phyloP scores from a whole-genome alignment of 1,284 basidiomycete genomes.

The Moesziomyces antarcticus region DNA sequence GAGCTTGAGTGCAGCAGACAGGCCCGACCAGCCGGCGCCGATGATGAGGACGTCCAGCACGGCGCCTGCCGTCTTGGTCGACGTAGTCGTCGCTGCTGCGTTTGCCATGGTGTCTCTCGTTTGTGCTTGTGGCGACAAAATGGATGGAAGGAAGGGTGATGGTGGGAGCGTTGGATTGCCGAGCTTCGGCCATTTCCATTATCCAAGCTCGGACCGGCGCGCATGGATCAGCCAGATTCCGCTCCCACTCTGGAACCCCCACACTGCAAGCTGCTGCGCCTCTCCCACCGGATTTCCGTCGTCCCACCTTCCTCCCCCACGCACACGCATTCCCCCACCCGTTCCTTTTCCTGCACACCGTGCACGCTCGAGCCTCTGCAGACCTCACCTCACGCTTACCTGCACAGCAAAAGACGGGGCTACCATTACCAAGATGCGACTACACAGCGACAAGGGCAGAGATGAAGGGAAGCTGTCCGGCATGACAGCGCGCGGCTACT shows the following conservation, averaged over 20 bases:
- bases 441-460: no score
- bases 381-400: neutral
- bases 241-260: neutral
- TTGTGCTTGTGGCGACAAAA: neutral
- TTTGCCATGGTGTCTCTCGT: constrained; percentile 11
- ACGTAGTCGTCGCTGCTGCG: constrained; percentile 20
- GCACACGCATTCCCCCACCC: no score
- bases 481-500: constrained; percentile 1
- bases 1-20: constrained; percentile 70
- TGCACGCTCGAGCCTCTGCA: no score
- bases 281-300: no score
- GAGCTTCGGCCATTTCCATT: neutral
- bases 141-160: neutral
- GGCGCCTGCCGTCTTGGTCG: constrained; percentile 5
- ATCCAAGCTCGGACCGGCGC: neutral
- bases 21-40: constrained; percentile 71
- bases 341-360: no score
- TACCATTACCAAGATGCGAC: no score
- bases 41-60: constrained; percentile 69
- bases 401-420: no score
- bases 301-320: no score
- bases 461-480: no score
- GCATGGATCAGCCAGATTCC: constrained; percentile 10
- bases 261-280: neutral
- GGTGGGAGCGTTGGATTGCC: constrained; percentile 6